A percentile compares a stretch with the other conserved stretches of the same genome.
These are phyloP conservation scores for Kwoniella shivajii DNA, from an alignment of 1,284 basidiomycete genomes.

Conservation along the genomic window DNA sequence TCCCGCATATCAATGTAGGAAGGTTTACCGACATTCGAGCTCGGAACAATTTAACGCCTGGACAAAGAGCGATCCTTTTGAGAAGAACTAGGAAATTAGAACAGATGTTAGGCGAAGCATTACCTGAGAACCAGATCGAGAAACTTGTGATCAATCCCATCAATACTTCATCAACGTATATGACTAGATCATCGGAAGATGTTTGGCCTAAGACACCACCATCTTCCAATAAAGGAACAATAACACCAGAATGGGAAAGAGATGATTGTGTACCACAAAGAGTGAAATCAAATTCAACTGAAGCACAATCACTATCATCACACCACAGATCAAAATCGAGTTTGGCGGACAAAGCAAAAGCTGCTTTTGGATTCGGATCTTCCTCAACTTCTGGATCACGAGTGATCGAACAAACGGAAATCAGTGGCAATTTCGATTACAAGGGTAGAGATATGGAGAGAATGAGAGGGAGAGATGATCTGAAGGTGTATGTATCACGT, in stretches of 20 bases:
- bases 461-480: constrained; percentile 13
- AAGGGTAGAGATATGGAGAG: background rate
- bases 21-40: constrained; percentile 5
- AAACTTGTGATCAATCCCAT: constrained; percentile 37
- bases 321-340: background rate
- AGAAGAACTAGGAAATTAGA: constrained; percentile 74
- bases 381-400: background rate
- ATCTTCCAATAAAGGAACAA: background rate
- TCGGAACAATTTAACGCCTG: constrained; percentile 63
- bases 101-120: constrained; percentile 65
- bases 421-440: background rate
- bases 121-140: constrained; percentile 34
- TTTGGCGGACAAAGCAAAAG: constrained; percentile 19
- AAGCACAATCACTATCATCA: background rate
- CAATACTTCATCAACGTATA: constrained; percentile 16
- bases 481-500: constrained; percentile 32
- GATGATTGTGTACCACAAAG: constrained; percentile 28
- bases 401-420: background rate
- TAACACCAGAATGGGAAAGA: constrained; percentile 29
- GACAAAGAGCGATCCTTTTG: constrained; percentile 70
- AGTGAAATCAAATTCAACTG: background rate
- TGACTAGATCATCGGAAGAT: constrained; percentile 19
- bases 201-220: constrained; percentile 22
- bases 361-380: constrained; percentile 14
- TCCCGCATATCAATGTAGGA: background rate